These are phyloP conservation scores for Nothophytophthora sp. DNA, from an alignment of 352 stramenopile genomes.

Conservation along the genomic window DNA sequence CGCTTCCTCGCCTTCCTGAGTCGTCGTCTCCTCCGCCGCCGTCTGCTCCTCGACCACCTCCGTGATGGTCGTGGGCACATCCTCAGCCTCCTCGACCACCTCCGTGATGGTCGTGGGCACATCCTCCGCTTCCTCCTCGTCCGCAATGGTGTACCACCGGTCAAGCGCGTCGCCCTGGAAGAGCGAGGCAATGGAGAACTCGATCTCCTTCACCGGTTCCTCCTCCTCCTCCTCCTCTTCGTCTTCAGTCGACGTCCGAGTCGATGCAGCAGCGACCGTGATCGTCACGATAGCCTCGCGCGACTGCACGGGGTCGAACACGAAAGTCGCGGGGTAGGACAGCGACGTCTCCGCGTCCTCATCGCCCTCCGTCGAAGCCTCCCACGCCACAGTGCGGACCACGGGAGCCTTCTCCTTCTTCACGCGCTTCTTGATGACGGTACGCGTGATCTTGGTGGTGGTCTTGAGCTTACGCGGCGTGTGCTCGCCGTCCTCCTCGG, in stretches of 20 bases:
- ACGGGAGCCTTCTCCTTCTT: conserved; percentile 54
- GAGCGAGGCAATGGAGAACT: conserved; percentile 73
- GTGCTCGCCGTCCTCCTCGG: conserved; percentile 33
- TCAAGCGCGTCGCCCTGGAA: conserved; percentile 65
- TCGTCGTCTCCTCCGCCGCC: conserved; percentile 1
- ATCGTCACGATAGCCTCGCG: conserved; percentile 79
- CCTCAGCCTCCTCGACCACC: conserved; percentile 25
- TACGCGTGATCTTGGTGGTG: conserved; percentile 61
- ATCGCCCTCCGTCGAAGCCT: conserved; percentile 7
- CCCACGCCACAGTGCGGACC: conserved; percentile 41
- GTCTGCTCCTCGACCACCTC: conserved; percentile 11
- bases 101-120: conserved; percentile 34
- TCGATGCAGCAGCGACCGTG: conserved; percentile 45
- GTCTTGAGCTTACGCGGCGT: conserved; percentile 52
- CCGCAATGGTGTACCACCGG: conserved; percentile 66
- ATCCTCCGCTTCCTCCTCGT: conserved; percentile 46
- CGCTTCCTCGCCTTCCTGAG: conserved; percentile 5
- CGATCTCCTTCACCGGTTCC: conserved; percentile 76
- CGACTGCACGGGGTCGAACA: conserved; percentile 85
- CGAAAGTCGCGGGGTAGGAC: conserved; percentile 65
- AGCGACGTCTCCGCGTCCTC: conserved; percentile 12
- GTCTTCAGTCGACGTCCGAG: conserved; percentile 18
- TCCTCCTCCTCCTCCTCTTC: conserved; percentile 56
- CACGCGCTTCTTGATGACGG: conserved; percentile 53
- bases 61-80: too few relatives aligned